Conservation (phyloP, 352 stramenopile species). For the Globisporangium nagaii region DNA sequence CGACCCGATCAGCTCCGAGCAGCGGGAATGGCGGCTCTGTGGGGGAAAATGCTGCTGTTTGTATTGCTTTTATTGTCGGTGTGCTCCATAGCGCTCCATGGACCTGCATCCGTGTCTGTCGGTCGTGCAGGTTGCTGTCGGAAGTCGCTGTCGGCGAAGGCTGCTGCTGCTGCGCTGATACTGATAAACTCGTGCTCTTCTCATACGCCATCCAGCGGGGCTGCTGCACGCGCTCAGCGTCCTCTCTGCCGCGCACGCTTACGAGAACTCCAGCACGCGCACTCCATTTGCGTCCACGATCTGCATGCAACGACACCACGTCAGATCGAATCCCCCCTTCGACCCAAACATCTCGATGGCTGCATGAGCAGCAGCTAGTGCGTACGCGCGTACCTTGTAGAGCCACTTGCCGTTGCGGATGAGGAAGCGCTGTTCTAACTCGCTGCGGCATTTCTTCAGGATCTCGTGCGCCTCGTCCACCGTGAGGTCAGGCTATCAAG, state of each 20-base stretch:
- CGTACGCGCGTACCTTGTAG: conserved; percentile 43
- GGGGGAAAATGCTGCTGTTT: neutral
- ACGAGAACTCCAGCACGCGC: conserved; percentile 17
- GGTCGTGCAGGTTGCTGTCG: too few species aligned
- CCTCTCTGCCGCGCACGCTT: neutral
- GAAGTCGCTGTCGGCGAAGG: too few species aligned
- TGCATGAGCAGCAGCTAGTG: neutral
- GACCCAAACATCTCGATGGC: too few species aligned
- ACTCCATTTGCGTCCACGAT: conserved; percentile 17
- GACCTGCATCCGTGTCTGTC: neutral
- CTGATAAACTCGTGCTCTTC: too few species aligned
- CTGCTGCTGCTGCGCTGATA: too few species aligned
- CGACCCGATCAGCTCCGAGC: too few species aligned
- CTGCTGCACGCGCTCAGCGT: neutral
- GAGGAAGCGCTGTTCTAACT: conserved; percentile 82
- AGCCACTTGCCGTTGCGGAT: conserved; percentile 85
- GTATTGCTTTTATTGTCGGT: neutral
- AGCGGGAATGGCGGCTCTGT: too few species aligned
- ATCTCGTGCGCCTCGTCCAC: conserved; percentile 70
- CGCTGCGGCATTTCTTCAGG: conserved; percentile 72
- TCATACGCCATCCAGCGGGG: too few species aligned
- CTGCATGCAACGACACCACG: neutral
- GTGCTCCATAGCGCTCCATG: too few species aligned
- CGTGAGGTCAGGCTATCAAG: conserved; percentile 55
- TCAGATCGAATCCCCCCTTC: neutral